Base-by-base conservation (phyloP, 192 early-diverging fungal genomes). In the Linnemannia exigua region DNA sequence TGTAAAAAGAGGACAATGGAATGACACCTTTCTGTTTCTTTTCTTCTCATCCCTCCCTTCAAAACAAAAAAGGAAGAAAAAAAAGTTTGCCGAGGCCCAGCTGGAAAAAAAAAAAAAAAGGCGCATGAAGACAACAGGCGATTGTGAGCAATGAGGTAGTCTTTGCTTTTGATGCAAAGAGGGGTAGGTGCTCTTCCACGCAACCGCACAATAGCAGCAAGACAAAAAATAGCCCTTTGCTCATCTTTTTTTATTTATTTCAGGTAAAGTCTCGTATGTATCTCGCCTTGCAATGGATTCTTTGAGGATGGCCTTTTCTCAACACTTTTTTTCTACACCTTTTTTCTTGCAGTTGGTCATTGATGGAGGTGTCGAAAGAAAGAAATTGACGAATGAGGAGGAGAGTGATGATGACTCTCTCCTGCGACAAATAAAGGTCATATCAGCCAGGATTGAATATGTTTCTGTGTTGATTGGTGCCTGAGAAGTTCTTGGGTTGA, bases 241-340 rank as follows among this genome's bases (percentile, higher is more conserved):
- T 58, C 22, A 9, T 22, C 9, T 63, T 31, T 28, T 3, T n/a
- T 15, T 63, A 63, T 63, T 63, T 63, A 63, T 63, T 25, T 61
- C 58, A 61, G 46, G 41, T 50, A 44, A 72, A 50, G n/a, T n/a
- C n/a, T n/a, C n/a, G n/a, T 36, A 54, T 52, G 28, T 72, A 31
- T 44, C 46, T 63, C 16, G 58, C 35, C 41, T 46, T 37, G 15
- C 74, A n/a, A n/a, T n/a, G n/a, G n/a, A n/a, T n/a, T n/a, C n/a
- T n/a, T n/a, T n/a, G n/a, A n/a, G n/a, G n/a, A n/a, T n/a, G n/a
- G n/a, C 63, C 33, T 17, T 5, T 5, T 28, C n/a, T 66, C 38
- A 25, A n/a, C 74, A 38, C 37, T 46, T 75, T 44, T 63, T 37
- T 66, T 66, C 41, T 63, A 41, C 36, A 8, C 73, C 61, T 28